A percentile compares a stretch with the other conserved stretches of the same genome.
Evolutionary conservation across 345 rosid genomes (phyloP).

Genomic region (Populus ilicifolia): DNA sequence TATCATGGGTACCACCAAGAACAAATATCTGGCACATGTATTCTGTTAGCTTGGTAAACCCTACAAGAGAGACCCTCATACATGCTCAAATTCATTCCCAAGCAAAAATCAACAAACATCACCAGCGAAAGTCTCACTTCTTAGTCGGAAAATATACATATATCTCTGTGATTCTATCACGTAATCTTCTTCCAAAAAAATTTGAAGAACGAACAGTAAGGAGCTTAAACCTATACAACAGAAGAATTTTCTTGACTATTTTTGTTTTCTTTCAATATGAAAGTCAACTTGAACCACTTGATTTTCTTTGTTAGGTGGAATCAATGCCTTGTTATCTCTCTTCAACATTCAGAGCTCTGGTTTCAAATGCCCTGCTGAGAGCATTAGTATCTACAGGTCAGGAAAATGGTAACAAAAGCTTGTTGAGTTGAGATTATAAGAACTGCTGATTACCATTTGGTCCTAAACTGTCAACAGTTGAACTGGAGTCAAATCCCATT

Average conservation of each 20-base stretch:
- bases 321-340: background rate
- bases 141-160: slow-evolving; percentile 27
- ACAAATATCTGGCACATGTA: too few species aligned
- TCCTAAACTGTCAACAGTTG: slow-evolving; percentile 52
- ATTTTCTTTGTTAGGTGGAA: slow-evolving; percentile 27
- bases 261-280: slow-evolving; percentile 18
- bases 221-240: slow-evolving; percentile 56
- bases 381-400: background rate
- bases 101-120: background rate
- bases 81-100: slow-evolving; percentile 18
- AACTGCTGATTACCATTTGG: slow-evolving; percentile 44
- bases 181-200: slow-evolving; percentile 46
- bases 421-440: background rate
- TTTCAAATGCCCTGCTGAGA: slow-evolving; percentile 54
- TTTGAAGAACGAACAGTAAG: slow-evolving; percentile 43
- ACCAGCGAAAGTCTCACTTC: slow-evolving; percentile 19
- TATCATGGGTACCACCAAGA: too few species aligned
- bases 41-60: too few species aligned
- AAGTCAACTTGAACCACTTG: slow-evolving; percentile 29
- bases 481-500: slow-evolving; percentile 66
- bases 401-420: background rate
- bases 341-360: slow-evolving; percentile 47
- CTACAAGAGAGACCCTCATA: background rate
- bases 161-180: slow-evolving; percentile 29
- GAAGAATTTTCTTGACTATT: slow-evolving; percentile 6